A percentile compares a stretch with the other conserved stretches of the same genome.
Conservation (phyloP, 2,329 filamentous ascomycete genomes). For the Aureobasidium sp. region DNA sequence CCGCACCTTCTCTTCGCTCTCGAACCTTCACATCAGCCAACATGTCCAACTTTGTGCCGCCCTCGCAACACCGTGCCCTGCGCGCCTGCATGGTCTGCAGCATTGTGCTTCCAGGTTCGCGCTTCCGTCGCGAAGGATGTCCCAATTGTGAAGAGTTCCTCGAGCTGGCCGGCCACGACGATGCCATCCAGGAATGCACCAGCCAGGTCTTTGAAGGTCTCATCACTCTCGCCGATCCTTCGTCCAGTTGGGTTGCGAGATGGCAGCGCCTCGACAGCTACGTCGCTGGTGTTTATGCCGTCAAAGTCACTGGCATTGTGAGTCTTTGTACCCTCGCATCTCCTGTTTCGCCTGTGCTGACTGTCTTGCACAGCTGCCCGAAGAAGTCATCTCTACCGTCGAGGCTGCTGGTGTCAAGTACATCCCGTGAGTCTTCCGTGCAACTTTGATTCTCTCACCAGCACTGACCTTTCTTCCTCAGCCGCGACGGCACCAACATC, state of each 20-base stretch:
- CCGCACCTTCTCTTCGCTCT: background rate
- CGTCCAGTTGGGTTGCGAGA: conserved; percentile 85
- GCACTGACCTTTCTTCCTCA: background rate
- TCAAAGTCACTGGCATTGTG: conserved; percentile 80
- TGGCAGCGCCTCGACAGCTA: conserved; percentile 91
- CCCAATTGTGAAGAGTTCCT: conserved; percentile 96
- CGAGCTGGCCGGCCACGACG: conserved; percentile 65
- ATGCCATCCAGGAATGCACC: conserved; percentile 85
- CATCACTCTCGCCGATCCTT: conserved; percentile 77
- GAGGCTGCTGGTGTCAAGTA: conserved; percentile 57
- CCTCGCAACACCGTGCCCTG: conserved; percentile 72
- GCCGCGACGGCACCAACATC: conserved; percentile 16
- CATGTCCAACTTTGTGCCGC: conserved; percentile 60
- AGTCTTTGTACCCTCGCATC: conserved; percentile 26
- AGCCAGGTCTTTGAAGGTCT: conserved; percentile 93
- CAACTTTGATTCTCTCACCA: background rate
- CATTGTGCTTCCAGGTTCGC: conserved; percentile 74
- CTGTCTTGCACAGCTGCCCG: conserved; percentile 40
- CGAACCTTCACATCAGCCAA: conserved; percentile 22
- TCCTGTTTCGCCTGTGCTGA: conserved; percentile 15
- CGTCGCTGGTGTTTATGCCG: conserved; percentile 83
- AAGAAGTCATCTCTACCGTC: conserved; percentile 49
- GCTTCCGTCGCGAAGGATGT: conserved; percentile 81
- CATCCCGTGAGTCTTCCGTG: conserved; percentile 42
- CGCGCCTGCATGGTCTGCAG: conserved; percentile 99